Evolutionary conservation across 2,329 filamentous ascomycete genomes (phyloP), one percentile per base, ranked within the genome.

Genomic region (Penicillium sp.): DNA sequence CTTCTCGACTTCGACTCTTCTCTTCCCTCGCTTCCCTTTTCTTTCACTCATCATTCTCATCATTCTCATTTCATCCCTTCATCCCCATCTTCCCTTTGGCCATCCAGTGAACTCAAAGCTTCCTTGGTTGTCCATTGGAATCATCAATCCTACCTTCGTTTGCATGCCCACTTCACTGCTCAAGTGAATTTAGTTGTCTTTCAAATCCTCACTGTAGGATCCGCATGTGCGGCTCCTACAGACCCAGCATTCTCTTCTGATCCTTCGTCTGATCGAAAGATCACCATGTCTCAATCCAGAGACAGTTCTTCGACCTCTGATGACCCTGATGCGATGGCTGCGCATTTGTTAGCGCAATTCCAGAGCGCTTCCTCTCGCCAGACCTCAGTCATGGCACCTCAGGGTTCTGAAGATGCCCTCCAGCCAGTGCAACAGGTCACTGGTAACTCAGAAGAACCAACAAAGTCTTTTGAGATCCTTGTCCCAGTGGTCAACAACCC

Each of bases 401-500:
- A 27, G 31, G 6, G 23, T 5, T 6, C 23, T 3, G 6, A 45
- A 27, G 10, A 31, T 31, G 16, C 40, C 10, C 40, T 32, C 9
- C 31, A 46, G 10, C 25, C 49, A 46, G 49, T 23, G 40, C 32
- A 46, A 16, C 21, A 47, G 27, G 25, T 47, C 21, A 34, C 50
- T 18, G 27, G 34, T 10, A 52, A 32, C 32, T 39, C 52, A 21
- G 12, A 56, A 35, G 40, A 52, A 29, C 13, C 32, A 27, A 12
- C 18, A 1, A 15, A 41, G 27, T 31, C 45, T 12, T 47, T 60
- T 41, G 65, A 64, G 37, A 65, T 77, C 34, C 58, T 71, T 31
- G 55, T 75, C 13, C 73, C 74, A 10, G 42, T 21, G 1, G 49
- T 73, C 6, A 49, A 63, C 5, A 65, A 74, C 39, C 57, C 60